Evolutionary conservation across 192 early-diverging fungal species (phyloP), one percentile per base, ranked within the genome.

Genomic region (Gonapodya sp.): DNA sequence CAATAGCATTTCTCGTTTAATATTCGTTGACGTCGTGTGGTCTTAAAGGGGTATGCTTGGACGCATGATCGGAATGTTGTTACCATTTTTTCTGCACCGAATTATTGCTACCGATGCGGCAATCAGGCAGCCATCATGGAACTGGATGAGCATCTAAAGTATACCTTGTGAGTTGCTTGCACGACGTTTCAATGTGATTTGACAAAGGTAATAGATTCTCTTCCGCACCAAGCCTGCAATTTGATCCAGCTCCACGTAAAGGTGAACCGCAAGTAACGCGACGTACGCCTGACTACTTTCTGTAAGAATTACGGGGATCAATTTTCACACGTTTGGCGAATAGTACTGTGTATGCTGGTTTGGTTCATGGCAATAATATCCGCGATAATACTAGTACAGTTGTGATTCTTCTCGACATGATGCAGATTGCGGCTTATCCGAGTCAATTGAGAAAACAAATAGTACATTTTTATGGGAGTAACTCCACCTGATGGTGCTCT

Each of bases 101-200:
- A 99, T 87, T 99, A 99, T 89, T 98, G 97, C 86, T 99, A 99
- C 91, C 92, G 97, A 73, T 99, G 97, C 83, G 97, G 97, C 75
- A 99, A 99, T 85, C 96, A 98, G 90, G 97, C 97, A 34, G 97
- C 97, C 35, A 99, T 99, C 84, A 98, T 99, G 97, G 97, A 99
- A 85, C 94, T 99, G 83, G 97, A 99, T 84, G 96, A 99, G 87
- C 93, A 97, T 86, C 88, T 99, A 88, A 98, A 98, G 91, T 98
- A 98, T 86, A 97, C 96, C 78, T 99, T 98, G 94, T 95, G 87
- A 85, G 89, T 86, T 16, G n/a, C 36, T 1, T 73, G 37, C 2
- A 8, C 2, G 30, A 34, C 18, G 30, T 14, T 33, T 18, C 75
- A 16, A 33, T 31, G 2, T 2, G 2, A 16, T 33, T 18, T 77